Base-by-base conservation (phyloP, 805 yeast genomes). In the Kluyveromyces nonfermentans region DNA sequence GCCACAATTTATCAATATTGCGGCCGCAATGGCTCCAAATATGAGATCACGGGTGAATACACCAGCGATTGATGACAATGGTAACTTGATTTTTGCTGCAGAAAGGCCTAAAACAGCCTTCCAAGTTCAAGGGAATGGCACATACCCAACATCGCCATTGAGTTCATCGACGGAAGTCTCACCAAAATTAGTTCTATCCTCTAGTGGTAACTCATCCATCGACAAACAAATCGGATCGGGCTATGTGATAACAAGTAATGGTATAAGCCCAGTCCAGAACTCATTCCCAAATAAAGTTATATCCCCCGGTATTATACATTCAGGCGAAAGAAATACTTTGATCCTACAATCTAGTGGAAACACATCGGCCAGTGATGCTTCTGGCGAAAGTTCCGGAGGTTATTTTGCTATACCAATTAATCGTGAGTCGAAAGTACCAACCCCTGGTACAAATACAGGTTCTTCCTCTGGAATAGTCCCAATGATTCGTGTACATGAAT, bases 41-140 rank as follows among this genome's bases (percentile, higher is more conserved):
- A 37, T 49, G 18, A 47, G 57, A 37, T 50, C 64, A 7, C 55
- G 48, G 34, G 48, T 60, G 3, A 57, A 61, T 35, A 62, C 68
- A 1, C 68, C 68, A 3, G 62, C 65, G 12, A 60, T 64, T 37
- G 68, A 64, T 46, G 68, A 64, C 37, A 56, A 64, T 41, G 68
- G 68, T 33, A 64, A 64, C 42, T 42, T 64, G 48, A 59, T 64
- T 2, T 59, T 60, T 2, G 55, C 61, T 7, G 55, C 59, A 4
- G 65, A 57, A 22, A 55, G 52, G 20, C 37, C 42, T 25, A 30
- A 39, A 31, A 32, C 49, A 46, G 5, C 37, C 35, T 5, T 36
- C n/a, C 8, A 33, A 9, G 20, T 16, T 33, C 35, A 33, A n/a
- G 35, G 19, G 12, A 18, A 33, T 10, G 10, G n/a, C n/a, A 16